Evolutionary conservation across 352 stramenopile species (phyloP), one percentile per base, ranked within the genome.

Genomic region (Sclerospora graminicola): DNA sequence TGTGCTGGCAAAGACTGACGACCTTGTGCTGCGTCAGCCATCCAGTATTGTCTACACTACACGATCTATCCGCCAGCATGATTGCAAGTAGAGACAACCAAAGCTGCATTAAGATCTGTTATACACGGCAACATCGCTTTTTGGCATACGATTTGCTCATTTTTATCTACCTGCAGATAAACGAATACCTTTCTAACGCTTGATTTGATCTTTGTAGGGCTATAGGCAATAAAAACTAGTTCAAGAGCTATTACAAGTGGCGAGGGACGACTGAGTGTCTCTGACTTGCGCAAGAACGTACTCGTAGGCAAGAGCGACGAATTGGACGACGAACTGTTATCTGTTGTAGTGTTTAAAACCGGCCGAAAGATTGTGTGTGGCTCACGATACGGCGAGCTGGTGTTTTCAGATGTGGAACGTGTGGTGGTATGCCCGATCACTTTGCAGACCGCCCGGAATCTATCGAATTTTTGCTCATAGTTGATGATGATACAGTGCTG

Each of bases 401-500:
- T 31, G 80, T 98, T 45, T 99, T 96, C 51, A 96, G 76, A 46
- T 98, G 89, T 82, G 89, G 85, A 16, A 92, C 69, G 11, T 99
- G 94, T 94, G 90, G 89, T 41, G 94, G 98, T 55, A 95, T 97
- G 59, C 95, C 81, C 31, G 94, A 98, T 67, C 82, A 94, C 4
- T 98, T 97, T 51, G 86, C 89, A 1, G 91, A 80, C 4, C 94
- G 98, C 66, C 94, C 95, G 1, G 73, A 96, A 21, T 96, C 82
- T 18, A 84, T 99, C 21, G 94, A 99, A 46, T 70, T 87, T 0
- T 53, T 99, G 8, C 61, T 98, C 1, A 98, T 97, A 58, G 75
- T 99, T 37, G 94, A 98, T 50, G 94, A 98, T 63, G 91, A 98
- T 60, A 98, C 94, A 2, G 51, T 99, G 8, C 69, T 98, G 21